A percentile compares a stretch with the other conserved stretches of the same genome.
Conservation (phyloP, 2,329 filamentous ascomycete species). For the Ceratocystis diversiconidia region DNA sequence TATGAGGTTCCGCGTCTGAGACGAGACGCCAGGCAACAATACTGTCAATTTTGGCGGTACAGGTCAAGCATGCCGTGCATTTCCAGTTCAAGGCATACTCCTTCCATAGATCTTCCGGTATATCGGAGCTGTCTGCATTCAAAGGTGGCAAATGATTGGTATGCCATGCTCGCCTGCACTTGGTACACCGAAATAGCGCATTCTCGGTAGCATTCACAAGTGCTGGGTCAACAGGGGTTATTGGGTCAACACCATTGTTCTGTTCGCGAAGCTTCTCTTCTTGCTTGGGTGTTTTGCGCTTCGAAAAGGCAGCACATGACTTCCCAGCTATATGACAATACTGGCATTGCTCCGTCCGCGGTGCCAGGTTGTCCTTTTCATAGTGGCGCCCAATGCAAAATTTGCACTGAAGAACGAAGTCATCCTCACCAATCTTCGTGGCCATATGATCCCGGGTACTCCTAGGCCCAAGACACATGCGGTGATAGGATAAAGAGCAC, state of each 20-base stretch:
- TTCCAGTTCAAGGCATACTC: slow-evolving; percentile 65
- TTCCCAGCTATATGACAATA: slow-evolving; percentile 49
- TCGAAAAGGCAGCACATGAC: slow-evolving; percentile 62
- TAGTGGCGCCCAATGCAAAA: slow-evolving; percentile 58
- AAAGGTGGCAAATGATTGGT: slow-evolving; percentile 60
- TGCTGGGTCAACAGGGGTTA: slow-evolving; percentile 44
- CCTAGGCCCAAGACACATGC: slow-evolving; percentile 62
- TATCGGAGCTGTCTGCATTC: slow-evolving; percentile 33
- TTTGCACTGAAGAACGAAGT: slow-evolving; percentile 82
- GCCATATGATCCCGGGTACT: slow-evolving; percentile 68
- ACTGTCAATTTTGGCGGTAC: slow-evolving; percentile 53
- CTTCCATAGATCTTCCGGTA: slow-evolving; percentile 39
- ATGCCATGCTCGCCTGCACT: slow-evolving; percentile 69
- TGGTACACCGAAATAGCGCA: slow-evolving; percentile 68
- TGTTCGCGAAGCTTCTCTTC: slow-evolving; percentile 72
- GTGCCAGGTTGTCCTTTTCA: slow-evolving; percentile 53
- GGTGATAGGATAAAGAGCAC: slow-evolving; percentile 73
- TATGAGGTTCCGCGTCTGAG: slow-evolving; percentile 1
- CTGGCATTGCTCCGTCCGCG: slow-evolving; percentile 58
- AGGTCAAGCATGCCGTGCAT: slow-evolving; percentile 61
- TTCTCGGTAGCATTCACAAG: slow-evolving; percentile 63
- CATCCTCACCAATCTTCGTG: slow-evolving; percentile 62
- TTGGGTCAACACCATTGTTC: slow-evolving; percentile 66
- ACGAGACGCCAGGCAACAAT: slow-evolving; percentile 78
- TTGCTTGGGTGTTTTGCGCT: slow-evolving; percentile 57